Conservation (phyloP, 1,284 basidiomycete genomes). For the Vanrija pseudolonga region DNA sequence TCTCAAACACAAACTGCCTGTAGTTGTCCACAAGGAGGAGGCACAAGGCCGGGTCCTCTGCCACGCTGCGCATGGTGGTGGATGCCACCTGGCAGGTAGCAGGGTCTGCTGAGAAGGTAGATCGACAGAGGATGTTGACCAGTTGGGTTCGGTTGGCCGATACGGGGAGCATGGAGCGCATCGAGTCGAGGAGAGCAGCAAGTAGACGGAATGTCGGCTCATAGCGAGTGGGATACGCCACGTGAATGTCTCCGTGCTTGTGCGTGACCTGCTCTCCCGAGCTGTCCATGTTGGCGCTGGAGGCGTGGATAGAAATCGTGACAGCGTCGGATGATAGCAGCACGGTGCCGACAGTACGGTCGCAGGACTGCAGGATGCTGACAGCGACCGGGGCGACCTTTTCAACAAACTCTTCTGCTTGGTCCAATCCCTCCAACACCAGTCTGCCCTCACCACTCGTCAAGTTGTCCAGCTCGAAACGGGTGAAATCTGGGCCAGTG, state of each 20-base stretch:
- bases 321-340: conserved; percentile 82
- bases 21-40: conserved; percentile 66
- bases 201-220: conserved; percentile 69
- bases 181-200: conserved; percentile 73
- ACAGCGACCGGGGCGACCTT: conserved; percentile 62
- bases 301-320: conserved; percentile 59
- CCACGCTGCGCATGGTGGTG: conserved; percentile 68
- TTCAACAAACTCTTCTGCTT: conserved; percentile 73
- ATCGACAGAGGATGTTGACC: conserved; percentile 74
- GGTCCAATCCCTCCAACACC: conserved; percentile 58
- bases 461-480: conserved; percentile 42
- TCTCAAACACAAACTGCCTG: conserved; percentile 72
- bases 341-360: conserved; percentile 68
- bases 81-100: conserved; percentile 65
- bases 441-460: no score
- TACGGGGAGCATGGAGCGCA: conserved; percentile 72
- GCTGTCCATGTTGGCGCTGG: conserved; percentile 51
- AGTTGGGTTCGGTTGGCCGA: conserved; percentile 46
- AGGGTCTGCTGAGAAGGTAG: conserved; percentile 79
- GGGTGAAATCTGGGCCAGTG: conserved; percentile 64
- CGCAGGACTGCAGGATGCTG: conserved; percentile 62
- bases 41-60: conserved; percentile 59
- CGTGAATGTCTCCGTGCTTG: conserved; percentile 65
- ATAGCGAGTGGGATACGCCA: conserved; percentile 66
- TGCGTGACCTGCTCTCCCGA: conserved; percentile 30